Evolutionary conservation across 108 stramenopile genomes (phyloP).

Genomic region (Nitzschia sp.): DNA sequence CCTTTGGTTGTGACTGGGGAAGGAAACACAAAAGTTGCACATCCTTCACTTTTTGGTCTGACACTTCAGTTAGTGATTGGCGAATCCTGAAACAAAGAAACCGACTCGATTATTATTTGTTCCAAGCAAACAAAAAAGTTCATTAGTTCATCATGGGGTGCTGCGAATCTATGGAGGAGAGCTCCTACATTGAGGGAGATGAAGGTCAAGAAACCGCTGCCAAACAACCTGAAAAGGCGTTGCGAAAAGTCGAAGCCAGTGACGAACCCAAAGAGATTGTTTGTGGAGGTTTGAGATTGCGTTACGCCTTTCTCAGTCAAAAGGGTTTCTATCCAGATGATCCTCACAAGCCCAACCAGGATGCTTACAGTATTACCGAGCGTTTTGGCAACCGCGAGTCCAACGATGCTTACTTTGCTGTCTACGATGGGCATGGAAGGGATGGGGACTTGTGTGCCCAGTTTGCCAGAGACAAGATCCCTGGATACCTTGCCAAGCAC

Average conservation of each 20-base stretch:
- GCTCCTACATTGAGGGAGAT: not conserved
- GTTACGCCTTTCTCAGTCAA: conserved; percentile 82
- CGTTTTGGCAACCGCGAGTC: conserved; percentile 44
- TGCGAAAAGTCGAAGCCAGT: conserved; percentile 35
- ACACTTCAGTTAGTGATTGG: too few species aligned
- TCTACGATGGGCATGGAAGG: conserved; percentile 89
- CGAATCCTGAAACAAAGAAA: too few species aligned
- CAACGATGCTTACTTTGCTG: conserved; percentile 77
- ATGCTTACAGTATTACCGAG: conserved; percentile 60
- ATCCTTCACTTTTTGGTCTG: too few species aligned
- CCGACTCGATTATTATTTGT: not conserved
- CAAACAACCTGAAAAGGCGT: conserved; percentile 22
- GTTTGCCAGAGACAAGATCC: conserved; percentile 69
- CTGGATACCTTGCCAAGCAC: conserved; percentile 37
- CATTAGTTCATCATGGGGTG: conserved; percentile 33
- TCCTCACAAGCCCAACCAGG: conserved; percentile 88
- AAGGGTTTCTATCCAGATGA: conserved; percentile 90
- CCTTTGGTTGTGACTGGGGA: too few species aligned
- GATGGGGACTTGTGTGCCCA: conserved; percentile 82
- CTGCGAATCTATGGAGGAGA: conserved; percentile 37
- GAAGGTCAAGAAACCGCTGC: conserved; percentile 13
- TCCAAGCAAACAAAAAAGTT: not conserved
- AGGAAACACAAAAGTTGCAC: too few species aligned
- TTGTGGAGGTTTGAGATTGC: conserved; percentile 59
- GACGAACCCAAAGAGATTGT: conserved; percentile 36